Base-by-base conservation (phyloP, 2,329 filamentous ascomycete genomes). In the Apiospora pterosperma region DNA sequence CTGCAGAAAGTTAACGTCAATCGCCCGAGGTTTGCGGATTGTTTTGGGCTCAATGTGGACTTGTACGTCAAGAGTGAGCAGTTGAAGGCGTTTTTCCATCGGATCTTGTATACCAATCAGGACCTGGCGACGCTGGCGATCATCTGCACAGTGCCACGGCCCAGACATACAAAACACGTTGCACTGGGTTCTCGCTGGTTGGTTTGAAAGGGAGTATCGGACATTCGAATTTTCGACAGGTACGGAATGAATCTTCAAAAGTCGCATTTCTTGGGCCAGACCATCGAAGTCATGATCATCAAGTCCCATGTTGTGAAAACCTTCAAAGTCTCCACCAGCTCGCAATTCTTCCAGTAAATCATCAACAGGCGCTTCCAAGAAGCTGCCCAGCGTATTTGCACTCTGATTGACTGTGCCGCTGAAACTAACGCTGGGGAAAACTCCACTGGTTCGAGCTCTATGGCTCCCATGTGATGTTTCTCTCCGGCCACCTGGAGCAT, bases 381-480 rank as follows among this genome's bases (percentile, higher is more conserved):
- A 84, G 70, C 88, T 91, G 63, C 86, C 87, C 3, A 88, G 78
- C 65, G 79, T 79, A 48, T 68, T 69, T 6, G 64, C 61, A 8
- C 66, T 62, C 34, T 84, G 81, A 63, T 75, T 80, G 63, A 80
- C 79, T 63, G 74, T 78, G n/a, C 69, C 71, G 48, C 69, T 73
- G 36, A 76, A 70, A 67, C 73, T 74, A 14, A 79, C 75, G 41
- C 78, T 71, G 34, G 76, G 75, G 21, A 80, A 79, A 5, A 78
- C 79, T 23, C 81, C 79, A 62, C 92, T 94, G 58, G 81, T 81
- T 52, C 92, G 86, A 39, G 85, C 83, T 63, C 87, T 86, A 62
- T 87, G 83, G 63, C 84, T 88, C 36, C 91, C 90, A 68, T 96
- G 86, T 1, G 94, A 97, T 62, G 96, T 90, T 7, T 88, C 85